Evolutionary conservation across 495 filamentous ascomycete genomes (phyloP), one percentile per base, ranked within the genome.

Genomic region (Aspergillus bridgeri): DNA sequence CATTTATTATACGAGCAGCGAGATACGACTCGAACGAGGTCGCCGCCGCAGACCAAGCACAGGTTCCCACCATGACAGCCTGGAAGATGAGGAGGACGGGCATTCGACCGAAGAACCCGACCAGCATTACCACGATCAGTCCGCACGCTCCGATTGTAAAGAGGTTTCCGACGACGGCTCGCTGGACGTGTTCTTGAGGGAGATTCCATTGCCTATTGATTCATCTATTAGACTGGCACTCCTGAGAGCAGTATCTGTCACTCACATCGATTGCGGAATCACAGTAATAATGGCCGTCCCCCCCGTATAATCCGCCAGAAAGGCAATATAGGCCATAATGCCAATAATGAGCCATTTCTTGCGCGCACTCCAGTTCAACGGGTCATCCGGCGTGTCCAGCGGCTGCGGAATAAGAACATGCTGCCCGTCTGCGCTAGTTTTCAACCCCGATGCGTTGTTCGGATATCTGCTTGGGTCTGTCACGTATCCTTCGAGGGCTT

Each of bases 341-440:
- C 79, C 69, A 0, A 86, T 73, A 42, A 82, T 80, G 20, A 80
- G 17, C 53, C 83, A 74, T 64, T 87, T 87, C 60, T 74, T 80
- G 18, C 56, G 59, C 58, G 64, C 65, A 33, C 59, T 69, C 84
- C 84, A 87, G 62, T 86, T 87, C 29, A 88, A 68, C 0, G 84
- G 84, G 60, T 87, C 85, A 49, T 81, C 71, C 0, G 77, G 73
- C 53, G 84, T 78, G 48, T 73, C 69, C 53, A 72, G 78, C 1
- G 85, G 84, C 66, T 87, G 83, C 0, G 84, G 85, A 46, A 86
- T 84, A 8, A 86, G 71, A 38, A 84, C 70, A 0, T 76, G 83
- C 23, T 74, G 43, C 2, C 64, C 69, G 38, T 70, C 64, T 9
- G 42, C 21, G 1, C 64, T 61, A 2, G 60, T 69, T 48, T 70